Base-by-base conservation (phyloP, 352 stramenopile species). In the Achlya hypogyna region DNA sequence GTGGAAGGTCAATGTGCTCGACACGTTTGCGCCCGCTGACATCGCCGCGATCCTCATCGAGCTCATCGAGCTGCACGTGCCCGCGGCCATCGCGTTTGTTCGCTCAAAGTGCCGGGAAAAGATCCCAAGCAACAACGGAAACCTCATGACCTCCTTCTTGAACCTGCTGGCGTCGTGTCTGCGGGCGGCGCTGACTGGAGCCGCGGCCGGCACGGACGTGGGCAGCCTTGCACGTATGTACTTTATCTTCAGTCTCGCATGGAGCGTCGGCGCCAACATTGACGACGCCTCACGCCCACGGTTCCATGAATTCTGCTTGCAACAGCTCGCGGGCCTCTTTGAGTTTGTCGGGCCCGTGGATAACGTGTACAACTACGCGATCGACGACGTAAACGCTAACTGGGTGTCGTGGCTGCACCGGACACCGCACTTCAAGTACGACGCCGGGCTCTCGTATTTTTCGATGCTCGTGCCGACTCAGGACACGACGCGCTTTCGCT, bases 401-500 rank as follows among this genome's bases (percentile, higher is more conserved):
- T 93, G 84, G 81, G 64, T 79, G 5, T 86, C 88, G 20, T 98
- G 94, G 94, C 64, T 86, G 10, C 79, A 89, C 6, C 91, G 96
- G 51, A 96, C 93, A 0, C 89, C 88, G 6, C 72, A 75, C 8
- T 98, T 98, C 49, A 82, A 76, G 2, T 98, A 95, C 64, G 75
- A 92, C 22, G 74, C 79, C 20, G 77, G 69, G 0, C 75, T 86
- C 16, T 95, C 91, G 5, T 98, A 98, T 75, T 98, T 98, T 69
- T 86, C 87, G 2, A 93, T 98, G 81, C 80, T 98, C 18, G 94
- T 98, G 1, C 94, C 94, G 0, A 98, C 94, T 0, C 80, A 91
- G 63, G 94, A 98, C 62, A 98, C 94, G 4, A 97, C 89, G n/a
- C 82, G 91, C 0, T 98, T 98, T 63, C 84, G 86, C 40, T 98